Conservation (phyloP, 805 yeast species). For the Diddensiella santjacobensis region DNA sequence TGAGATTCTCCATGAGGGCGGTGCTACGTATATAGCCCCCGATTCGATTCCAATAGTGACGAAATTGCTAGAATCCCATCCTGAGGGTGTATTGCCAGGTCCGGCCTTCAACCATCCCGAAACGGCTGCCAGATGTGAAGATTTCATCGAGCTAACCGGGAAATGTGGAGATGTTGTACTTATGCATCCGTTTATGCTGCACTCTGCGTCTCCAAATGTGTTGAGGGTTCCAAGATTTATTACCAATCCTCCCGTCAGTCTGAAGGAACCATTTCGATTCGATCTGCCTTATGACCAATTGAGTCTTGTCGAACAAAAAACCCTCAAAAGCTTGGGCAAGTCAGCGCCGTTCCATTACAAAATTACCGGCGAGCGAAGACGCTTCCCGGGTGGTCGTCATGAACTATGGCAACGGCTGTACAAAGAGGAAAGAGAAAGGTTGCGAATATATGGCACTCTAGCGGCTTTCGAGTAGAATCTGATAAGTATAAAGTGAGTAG, state of each 20-base stretch:
- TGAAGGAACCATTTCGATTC: conserved; percentile 10
- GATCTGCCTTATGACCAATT: conserved; percentile 5
- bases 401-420: conserved; percentile 10
- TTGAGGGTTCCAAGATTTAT: conserved; percentile 14
- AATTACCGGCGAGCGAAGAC: conserved; percentile 2
- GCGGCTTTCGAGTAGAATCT: conserved; percentile 10
- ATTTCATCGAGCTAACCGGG: conserved; percentile 12
- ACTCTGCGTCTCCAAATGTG: conserved; percentile 14
- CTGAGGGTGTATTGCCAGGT: conserved; percentile 13
- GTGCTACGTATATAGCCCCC: conserved; percentile 15
- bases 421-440: conserved; percentile 8
- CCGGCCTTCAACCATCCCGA: neutral
- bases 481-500: too few species aligned
- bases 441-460: conserved; percentile 7
- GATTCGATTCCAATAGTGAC: conserved; percentile 14
- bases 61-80: conserved; percentile 9
- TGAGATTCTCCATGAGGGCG: conserved; percentile 8
- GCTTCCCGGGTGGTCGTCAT: conserved; percentile 5
- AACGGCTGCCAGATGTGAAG: conserved; percentile 6
- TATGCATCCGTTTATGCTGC: conserved; percentile 14
- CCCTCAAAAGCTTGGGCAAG: conserved; percentile 8
- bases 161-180: conserved; percentile 13
- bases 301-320: conserved; percentile 11
- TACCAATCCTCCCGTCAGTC: conserved; percentile 14
- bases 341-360: neutral